Base-by-base conservation (phyloP, 257 asterid genomes). In the Fraxinus excelsior region DNA sequence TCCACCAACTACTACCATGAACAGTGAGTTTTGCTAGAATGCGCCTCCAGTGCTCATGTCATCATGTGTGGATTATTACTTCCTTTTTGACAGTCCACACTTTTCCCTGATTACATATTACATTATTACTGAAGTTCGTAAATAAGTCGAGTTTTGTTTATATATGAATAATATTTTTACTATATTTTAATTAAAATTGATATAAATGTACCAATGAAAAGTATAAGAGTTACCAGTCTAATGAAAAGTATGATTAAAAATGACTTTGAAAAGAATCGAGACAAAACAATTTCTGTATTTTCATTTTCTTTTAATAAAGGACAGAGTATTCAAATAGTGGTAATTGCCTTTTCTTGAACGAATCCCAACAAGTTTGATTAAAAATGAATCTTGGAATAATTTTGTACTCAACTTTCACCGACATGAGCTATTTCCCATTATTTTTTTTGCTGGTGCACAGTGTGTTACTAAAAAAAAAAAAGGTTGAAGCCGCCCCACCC, bases 11-110 rank as follows among this genome's bases (percentile, higher is more conserved):
- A 28, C 79, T 21, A 51, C 82, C 66, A 11, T 46, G 7, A 46
- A 49, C 76, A n/a, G 44, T 10, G 71, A 37, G 4, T 93, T 91
- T 73, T 93, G 97, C 85, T 88, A 88, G 77, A 28, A 10, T 76
- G 78, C 77, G 80, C 83, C 18, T 0, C 29, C 28, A 7, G 31
- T 21, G 66, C 29, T 58, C 35, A 62, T 13, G 34, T 23, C 25
- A 8, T 62, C 34, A 11, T 23, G 34, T 25, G 58, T 23, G 28
- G 32, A 70, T 26, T 70, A 19, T n/a, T 70, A 40, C 32, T 3
- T 37, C 7, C 28, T 37, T 38, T 1, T n/a, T 56, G 16, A 60
- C 19, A 60, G 29, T 7, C 32, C 66, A n/a, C 11, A 0, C 18
- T 49, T 49, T n/a, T 2, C 26, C 64, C 9, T 60, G 29, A 25